Conservation (phyloP, 768 basidiomycete genomes). For the Tephrocybe rancida region DNA sequence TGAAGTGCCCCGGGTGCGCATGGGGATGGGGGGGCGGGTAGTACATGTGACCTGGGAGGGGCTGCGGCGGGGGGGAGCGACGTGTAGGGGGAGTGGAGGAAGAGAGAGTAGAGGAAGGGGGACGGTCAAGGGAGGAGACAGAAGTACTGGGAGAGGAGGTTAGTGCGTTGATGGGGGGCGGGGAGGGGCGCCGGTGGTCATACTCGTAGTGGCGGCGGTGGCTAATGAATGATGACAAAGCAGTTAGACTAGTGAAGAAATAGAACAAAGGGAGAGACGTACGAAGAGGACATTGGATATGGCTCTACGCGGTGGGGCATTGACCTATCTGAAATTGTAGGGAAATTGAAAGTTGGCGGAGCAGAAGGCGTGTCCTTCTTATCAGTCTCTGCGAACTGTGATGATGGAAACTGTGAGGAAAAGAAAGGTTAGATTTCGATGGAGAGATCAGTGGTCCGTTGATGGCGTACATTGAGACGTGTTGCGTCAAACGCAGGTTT, state of each 20-base stretch:
- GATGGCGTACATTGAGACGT: slow-evolving; percentile 34
- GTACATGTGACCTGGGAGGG: slow-evolving; percentile 33
- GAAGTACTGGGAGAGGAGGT: slow-evolving; percentile 65
- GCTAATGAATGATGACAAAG: slow-evolving; percentile 17
- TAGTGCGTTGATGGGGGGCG: slow-evolving; percentile 47
- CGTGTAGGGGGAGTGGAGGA: slow-evolving; percentile 59
- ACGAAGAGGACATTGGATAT: slow-evolving; percentile 31
- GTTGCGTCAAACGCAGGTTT: slow-evolving; percentile 10
- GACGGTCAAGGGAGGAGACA: slow-evolving; percentile 62
- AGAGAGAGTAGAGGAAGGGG: too few species aligned
- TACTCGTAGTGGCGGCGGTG: slow-evolving; percentile 41
- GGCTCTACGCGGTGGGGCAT: slow-evolving; percentile 57
- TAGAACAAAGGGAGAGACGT: slow-evolving; percentile 18
- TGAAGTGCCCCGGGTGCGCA: slow-evolving; percentile 30
- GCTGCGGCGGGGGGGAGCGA: slow-evolving; percentile 33
- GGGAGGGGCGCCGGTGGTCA: slow-evolving; percentile 30
- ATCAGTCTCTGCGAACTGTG: slow-evolving; percentile 27
- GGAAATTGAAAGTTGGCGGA: slow-evolving; percentile 10
- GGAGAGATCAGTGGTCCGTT: slow-evolving; percentile 28
- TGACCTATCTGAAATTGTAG: slow-evolving; percentile 18
- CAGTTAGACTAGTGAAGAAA: neutral
- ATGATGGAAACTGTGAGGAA: slow-evolving; percentile 30
- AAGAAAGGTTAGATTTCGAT: slow-evolving; percentile 38
- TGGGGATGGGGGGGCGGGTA: slow-evolving; percentile 35
- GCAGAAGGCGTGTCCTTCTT: slow-evolving; percentile 6